phyloP scores from a whole-genome alignment of 2,329 filamentous ascomycete genomes.

The Fusarium stilboides region DNA sequence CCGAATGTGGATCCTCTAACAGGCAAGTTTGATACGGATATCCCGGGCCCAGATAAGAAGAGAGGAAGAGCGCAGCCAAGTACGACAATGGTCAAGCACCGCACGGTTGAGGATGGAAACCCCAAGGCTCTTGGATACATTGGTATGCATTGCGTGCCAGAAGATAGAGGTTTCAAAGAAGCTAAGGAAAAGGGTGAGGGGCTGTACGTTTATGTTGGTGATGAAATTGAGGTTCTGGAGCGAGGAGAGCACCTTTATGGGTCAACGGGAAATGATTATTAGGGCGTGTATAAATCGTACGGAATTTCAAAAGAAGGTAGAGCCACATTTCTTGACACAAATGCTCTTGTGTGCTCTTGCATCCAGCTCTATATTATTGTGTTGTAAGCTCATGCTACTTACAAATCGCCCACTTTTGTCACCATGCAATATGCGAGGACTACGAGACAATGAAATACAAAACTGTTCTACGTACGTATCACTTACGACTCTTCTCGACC shows the following conservation, averaged over 20 bases:
- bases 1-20: constrained; percentile 36
- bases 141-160: constrained; percentile 52
- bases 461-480: too few species aligned
- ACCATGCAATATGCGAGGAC: neutral
- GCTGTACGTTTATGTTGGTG: constrained; percentile 46
- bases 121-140: constrained; percentile 49
- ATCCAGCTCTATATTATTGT: too few species aligned
- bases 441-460: too few species aligned
- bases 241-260: constrained; percentile 49
- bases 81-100: constrained; percentile 42
- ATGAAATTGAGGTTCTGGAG: constrained; percentile 51
- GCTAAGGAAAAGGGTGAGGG: constrained; percentile 6
- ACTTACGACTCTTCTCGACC: too few species aligned
- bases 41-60: constrained; percentile 12
- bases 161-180: constrained; percentile 36
- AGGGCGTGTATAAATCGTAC: too few species aligned
- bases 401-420: neutral
- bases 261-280: constrained; percentile 50
- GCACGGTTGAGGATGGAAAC: constrained; percentile 49
- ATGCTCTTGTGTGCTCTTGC: too few species aligned
- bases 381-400: neutral
- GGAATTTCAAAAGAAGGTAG: too few species aligned
- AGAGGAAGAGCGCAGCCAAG: constrained; percentile 50
- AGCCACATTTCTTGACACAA: too few species aligned
- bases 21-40: constrained; percentile 23